Evolutionary conservation across 208 protist species (phyloP).

Genomic region (Trypanosoma lewisi): DNA sequence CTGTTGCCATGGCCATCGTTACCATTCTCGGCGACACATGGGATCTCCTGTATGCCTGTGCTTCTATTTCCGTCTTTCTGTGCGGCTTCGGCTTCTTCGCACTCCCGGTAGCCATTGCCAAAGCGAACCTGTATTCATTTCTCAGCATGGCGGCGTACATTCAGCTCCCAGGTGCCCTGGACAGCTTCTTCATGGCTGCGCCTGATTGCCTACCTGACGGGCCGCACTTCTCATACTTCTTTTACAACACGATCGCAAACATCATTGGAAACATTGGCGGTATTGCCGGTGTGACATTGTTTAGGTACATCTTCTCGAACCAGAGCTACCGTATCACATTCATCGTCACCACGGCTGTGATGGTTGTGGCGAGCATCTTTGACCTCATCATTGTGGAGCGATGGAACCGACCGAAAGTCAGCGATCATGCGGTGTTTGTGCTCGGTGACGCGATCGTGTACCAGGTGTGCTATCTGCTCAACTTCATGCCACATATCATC

Average conservation of each 20-base stretch:
- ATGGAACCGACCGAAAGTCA: slow-evolving; percentile 64
- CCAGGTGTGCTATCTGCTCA: slow-evolving; percentile 61
- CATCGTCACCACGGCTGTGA: slow-evolving; percentile 42
- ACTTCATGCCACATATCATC: slow-evolving; percentile 71
- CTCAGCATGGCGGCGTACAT: slow-evolving; percentile 38
- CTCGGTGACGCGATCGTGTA: slow-evolving; percentile 60
- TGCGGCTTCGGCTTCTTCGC: slow-evolving; percentile 35
- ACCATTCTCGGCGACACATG: slow-evolving; percentile 32
- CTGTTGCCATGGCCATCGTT: slow-evolving; percentile 28
- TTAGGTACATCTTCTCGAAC: slow-evolving; percentile 63
- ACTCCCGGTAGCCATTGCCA: slow-evolving; percentile 44
- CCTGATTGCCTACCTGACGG: slow-evolving; percentile 34
- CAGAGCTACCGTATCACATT: slow-evolving; percentile 57
- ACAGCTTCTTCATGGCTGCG: slow-evolving; percentile 48
- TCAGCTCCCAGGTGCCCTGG: slow-evolving; percentile 37
- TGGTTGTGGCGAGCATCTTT: slow-evolving; percentile 49
- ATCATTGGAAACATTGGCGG: too few species aligned
- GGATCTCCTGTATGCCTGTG: slow-evolving; percentile 30
- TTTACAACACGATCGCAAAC: too few species aligned
- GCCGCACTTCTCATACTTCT: too few species aligned
- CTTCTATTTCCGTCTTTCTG: slow-evolving; percentile 35
- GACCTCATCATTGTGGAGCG: slow-evolving; percentile 77
- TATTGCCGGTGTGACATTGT: slow-evolving; percentile 54
- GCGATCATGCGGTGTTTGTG: slow-evolving; percentile 71
- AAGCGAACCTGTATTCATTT: slow-evolving; percentile 50